Percentiles rank a stretch among this genome's conserved stretches.
Conservation (phyloP, 441 rosid genomes). For the Arabidopsis lyrata region DNA sequence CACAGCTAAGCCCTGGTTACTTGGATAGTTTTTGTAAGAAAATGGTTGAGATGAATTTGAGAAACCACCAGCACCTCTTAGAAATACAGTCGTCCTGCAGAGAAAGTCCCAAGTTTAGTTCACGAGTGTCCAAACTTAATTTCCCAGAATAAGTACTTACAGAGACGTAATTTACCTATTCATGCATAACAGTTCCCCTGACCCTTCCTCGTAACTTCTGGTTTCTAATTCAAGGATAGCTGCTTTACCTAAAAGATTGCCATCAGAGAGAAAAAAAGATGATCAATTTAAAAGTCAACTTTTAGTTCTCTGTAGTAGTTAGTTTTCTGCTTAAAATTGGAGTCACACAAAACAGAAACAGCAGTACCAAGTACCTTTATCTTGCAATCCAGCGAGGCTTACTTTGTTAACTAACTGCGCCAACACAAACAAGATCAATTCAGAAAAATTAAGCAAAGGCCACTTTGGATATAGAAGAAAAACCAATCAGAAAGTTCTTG, state of each 20-base stretch:
- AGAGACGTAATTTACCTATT: slow-evolving; percentile 60
- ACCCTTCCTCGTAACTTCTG: slow-evolving; percentile 72
- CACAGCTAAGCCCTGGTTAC: slow-evolving; percentile 59
- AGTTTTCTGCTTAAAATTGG: background rate
- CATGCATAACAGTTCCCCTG: slow-evolving; percentile 81
- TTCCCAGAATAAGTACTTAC: slow-evolving; percentile 18
- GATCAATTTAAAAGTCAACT: background rate
- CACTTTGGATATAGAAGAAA: slow-evolving; percentile 2
- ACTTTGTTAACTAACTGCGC: slow-evolving; percentile 76
- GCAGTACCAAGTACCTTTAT: slow-evolving; percentile 66
- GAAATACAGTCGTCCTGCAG: slow-evolving; percentile 64
- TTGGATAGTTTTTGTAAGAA: slow-evolving; percentile 77
- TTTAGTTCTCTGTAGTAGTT: background rate
- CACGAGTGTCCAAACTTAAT: background rate
- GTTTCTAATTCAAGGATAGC: slow-evolving; percentile 85
- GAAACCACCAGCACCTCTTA: slow-evolving; percentile 94
- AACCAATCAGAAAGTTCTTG: slow-evolving; percentile 1
- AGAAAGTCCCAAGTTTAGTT: slow-evolving; percentile 37
- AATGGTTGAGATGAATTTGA: slow-evolving; percentile 72
- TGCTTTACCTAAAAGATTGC: slow-evolving; percentile 74
- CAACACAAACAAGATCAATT: slow-evolving; percentile 40
- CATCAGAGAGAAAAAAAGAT: background rate
- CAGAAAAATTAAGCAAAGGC: background rate
- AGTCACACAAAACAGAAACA: background rate
- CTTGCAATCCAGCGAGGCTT: slow-evolving; percentile 84